Evolutionary conservation across 2,329 filamentous ascomycete species (phyloP).

Genomic region (Ophiocordyceps unilateralis): DNA sequence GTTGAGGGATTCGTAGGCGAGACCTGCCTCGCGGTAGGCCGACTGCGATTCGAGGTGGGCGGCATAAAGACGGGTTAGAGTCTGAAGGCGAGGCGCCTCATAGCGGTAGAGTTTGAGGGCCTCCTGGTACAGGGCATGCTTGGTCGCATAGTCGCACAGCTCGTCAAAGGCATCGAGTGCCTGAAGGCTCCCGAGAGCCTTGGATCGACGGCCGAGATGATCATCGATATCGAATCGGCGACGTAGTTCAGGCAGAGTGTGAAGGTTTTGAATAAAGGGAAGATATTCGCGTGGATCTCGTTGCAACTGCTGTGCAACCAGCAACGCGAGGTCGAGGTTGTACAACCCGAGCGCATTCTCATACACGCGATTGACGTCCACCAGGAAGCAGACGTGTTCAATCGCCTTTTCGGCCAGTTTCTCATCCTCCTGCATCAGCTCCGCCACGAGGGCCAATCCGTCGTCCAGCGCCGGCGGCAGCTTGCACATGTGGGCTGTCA

Average conservation of each 20-base stretch:
- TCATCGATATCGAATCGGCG: conserved; percentile 79
- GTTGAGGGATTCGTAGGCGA: conserved; percentile 75
- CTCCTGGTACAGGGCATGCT: conserved; percentile 61
- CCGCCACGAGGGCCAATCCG: conserved; percentile 62
- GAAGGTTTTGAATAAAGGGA: conserved; percentile 78
- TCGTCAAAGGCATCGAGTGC: conserved; percentile 60
- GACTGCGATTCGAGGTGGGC: conserved; percentile 58
- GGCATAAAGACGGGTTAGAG: conserved; percentile 65
- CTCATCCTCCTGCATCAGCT: conserved; percentile 49
- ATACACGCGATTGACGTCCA: conserved; percentile 82
- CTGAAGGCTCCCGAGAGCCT: conserved; percentile 65
- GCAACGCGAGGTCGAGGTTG: conserved; percentile 71
- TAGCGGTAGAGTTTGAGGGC: conserved; percentile 76
- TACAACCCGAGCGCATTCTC: conserved; percentile 83
- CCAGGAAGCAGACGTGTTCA: conserved; percentile 94
- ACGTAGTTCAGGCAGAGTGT: conserved; percentile 52
- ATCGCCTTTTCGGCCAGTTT: conserved; percentile 73
- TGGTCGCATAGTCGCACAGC: conserved; percentile 57
- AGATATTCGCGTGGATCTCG: conserved; percentile 91
- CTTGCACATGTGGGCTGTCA: conserved; percentile 92
- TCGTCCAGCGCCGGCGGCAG: conserved; percentile 76
- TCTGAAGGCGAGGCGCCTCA: conserved; percentile 45
- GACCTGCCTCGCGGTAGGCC: conserved; percentile 68
- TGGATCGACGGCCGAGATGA: conserved; percentile 57
- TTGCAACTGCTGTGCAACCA: conserved; percentile 91